phyloP scores from a whole-genome alignment of 306 rosid genomes.

The Medicago truncatula region MtrunA17r5.0-ANR NC_053048.1:2164001-2164500 shows the following conservation, averaged over 20 bases:
- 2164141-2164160: too few species aligned
- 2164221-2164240: too few species aligned
- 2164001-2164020: neutral
- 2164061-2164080: too few species aligned
- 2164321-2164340: neutral
- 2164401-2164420: neutral
- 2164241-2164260: neutral
- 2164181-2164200: too few species aligned
- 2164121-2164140: too few species aligned
- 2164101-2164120: too few species aligned
- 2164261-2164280: neutral
- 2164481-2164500: neutral
- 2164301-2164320: neutral
- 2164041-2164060: too few species aligned
- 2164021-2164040: too few species aligned
- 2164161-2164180: too few species aligned
- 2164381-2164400: neutral
- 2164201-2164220: too few species aligned
- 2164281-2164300: neutral
- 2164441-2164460: neutral
- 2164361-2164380: neutral
- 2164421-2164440: neutral
- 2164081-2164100: too few species aligned
- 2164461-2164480: constrained; percentile 15
- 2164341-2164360: neutral